Evolutionary conservation across 371 early-diverging fungal genomes (phyloP), one percentile per base, ranked within the genome.

Genomic region (Syncephalastrum monosporum): DNA sequence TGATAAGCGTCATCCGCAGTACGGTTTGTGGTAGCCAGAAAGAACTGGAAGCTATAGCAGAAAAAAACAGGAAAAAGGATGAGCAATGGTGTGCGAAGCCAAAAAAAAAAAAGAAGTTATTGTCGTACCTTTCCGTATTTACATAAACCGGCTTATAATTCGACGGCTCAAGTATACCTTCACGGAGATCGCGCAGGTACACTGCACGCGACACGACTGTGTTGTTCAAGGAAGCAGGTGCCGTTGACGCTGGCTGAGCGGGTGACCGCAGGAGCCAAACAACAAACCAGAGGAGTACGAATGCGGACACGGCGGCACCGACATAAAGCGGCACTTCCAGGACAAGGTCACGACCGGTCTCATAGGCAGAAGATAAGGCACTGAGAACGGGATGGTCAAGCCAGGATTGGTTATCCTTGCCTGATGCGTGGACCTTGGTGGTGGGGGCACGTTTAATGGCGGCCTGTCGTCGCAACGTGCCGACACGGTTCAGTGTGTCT

Each of bases 161-260:
- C 4, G 53, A 17, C 10, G 49, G 42, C 17, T 57, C 47, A 13
- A 70, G 25, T n/a, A 70, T 25, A 17, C 70, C 77, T 29, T 73
- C 69, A 60, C 79, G 72, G 48, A 81, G 50, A 44, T 81, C 81
- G 25, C 63, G 63, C 19, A 81, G 55, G 57, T 70, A 79, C n/a
- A 81, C 81, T 6, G 81, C 76, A 45, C 68, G 60, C 13, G 65
- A 47, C 24, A 13, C 25, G n/a, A 50, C 50, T 10, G 16, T 16
- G 16, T 29, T 29, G 6, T 47, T 17, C 17, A 17, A 12, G 24
- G 47, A 16, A 47, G 3, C 23, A n/a, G 3, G 42, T 54, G 47
- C 10, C 6, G 29, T 7, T 4, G 29, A 7, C 2, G 4, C 7
- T 7, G 4, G 29, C 3, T 29, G 29, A 29, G 7, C 7, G 29